Conservation (phyloP, 371 early-diverging fungal genomes). For the Haplosporangium sp. region DNA sequence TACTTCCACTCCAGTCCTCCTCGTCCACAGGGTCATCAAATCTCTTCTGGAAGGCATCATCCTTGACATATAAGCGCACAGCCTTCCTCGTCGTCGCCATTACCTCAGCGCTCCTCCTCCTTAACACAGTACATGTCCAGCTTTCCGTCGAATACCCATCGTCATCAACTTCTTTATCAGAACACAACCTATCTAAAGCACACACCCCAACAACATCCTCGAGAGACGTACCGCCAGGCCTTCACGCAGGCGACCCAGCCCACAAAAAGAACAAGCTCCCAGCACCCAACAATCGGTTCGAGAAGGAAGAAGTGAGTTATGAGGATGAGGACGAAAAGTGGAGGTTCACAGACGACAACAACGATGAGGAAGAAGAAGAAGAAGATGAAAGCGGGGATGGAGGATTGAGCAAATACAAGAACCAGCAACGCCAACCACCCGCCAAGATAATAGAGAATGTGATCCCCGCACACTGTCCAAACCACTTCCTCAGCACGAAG, state of each 20-base stretch:
- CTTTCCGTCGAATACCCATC: neutral
- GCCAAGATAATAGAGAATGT: slow-evolving; percentile 1
- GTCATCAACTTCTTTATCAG: neutral
- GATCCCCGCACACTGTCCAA: slow-evolving; percentile 26
- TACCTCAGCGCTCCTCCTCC: slow-evolving; percentile 14
- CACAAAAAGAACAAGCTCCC: neutral
- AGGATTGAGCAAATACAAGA: neutral
- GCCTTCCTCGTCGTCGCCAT: slow-evolving; percentile 26
- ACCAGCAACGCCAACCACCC: slow-evolving; percentile 1
- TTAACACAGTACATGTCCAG: slow-evolving; percentile 18
- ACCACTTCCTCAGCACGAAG: slow-evolving; percentile 20
- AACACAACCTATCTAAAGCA: neutral
- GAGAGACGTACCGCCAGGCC: neutral
- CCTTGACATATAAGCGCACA: slow-evolving; percentile 4
- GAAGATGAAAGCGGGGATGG: neutral
- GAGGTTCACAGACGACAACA: slow-evolving; percentile 3
- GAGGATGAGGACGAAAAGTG: slow-evolving; percentile 9
- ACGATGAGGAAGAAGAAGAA: slow-evolving; percentile 6
- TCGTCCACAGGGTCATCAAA: neutral
- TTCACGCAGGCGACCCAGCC: neutral
- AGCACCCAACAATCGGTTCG: slow-evolving; percentile 2
- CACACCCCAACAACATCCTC: neutral
- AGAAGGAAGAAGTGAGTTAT: slow-evolving; percentile 2
- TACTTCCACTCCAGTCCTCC: neutral
- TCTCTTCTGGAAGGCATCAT: neutral